Percentiles rank a stretch among this genome's conserved stretches.
Evolutionary conservation across 2,329 filamentous ascomycete species (phyloP).

Genomic region (Botrytis squamosa): DNA sequence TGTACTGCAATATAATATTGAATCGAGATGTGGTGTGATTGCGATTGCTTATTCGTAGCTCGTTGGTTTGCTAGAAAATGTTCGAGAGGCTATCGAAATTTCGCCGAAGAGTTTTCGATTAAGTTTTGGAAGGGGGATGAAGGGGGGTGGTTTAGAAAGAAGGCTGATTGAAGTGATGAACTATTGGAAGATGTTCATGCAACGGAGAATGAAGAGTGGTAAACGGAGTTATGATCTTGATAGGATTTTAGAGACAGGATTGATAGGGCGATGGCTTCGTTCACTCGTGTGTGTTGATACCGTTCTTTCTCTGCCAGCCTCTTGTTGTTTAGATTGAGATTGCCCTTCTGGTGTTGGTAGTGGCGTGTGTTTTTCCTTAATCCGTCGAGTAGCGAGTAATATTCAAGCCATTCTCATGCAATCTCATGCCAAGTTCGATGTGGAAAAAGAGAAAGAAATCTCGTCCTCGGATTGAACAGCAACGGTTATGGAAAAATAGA

Average conservation of each 20-base stretch:
- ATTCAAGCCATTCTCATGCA: not conserved
- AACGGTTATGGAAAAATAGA: slow-evolving; percentile 18
- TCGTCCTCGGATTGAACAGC: not conserved
- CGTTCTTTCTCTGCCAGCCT: not conserved
- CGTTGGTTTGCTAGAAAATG: not conserved
- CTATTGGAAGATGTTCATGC: slow-evolving; percentile 9
- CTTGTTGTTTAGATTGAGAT: not conserved
- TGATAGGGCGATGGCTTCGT: not conserved
- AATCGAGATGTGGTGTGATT: not conserved
- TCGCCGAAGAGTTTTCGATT: not conserved
- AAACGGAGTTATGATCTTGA: not conserved
- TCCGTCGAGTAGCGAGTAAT: not conserved
- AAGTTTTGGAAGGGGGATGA: not conserved
- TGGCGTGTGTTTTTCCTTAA: not conserved
- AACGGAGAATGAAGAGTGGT: not conserved
- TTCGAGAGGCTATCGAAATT: not conserved
- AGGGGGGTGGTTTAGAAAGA: slow-evolving; percentile 5
- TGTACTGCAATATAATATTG: not conserved
- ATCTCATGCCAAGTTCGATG: not conserved
- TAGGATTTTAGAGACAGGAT: not conserved
- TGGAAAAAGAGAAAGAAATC: not conserved
- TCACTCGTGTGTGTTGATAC: not conserved
- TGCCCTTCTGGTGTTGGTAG: not conserved
- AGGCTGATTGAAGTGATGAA: slow-evolving; percentile 15
- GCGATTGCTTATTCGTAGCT: not conserved